Evolutionary conservation across 371 early-diverging fungal species (phyloP), one percentile per base, ranked within the genome.

Genomic region (Racocetra persica): DNA sequence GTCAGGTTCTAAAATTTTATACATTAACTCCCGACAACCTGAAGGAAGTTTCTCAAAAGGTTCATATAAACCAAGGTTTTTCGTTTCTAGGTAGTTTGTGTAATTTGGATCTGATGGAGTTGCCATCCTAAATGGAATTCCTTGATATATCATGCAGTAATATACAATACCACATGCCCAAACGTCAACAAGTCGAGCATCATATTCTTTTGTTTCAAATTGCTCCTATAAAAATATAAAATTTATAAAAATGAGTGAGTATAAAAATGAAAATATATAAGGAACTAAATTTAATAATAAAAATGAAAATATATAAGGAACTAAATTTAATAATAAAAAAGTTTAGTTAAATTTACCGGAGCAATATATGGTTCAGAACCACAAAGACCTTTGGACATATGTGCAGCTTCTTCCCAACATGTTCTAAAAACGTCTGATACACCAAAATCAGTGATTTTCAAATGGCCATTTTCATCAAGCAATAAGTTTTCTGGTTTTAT

Each of bases 381-480:
- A 80, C 95, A 95, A 83, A 95, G 88, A 52, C 95, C 95, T 75
- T 87, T 84, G 62, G 94, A 96, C 67, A 87, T 82, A 82, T 91
- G 93, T 38, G 90, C 77, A n/a, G 82, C 82, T 59, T 85, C 87
- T 83, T 95, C 94, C 90, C 94, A 95, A 41, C 90, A 89, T 22
- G 91, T 92, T 65, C 94, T 88, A 88, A 97, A 97, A 1, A 98
- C 97, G 77, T 95, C 95, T 1, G 98, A 94, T 7, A 97, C 96
- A 59, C 99, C 98, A 92, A 98, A 99, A 87, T 99, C 99, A 28
- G 98, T 95, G 83, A 99, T 98, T 87, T 99, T 99, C 67, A 99
- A 83, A 4, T 92, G 92, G 70, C 94, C 92, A n/a, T 87, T 87
- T 4, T 85, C 86, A 69, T 97, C 95, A 75, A 99, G 83, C 1